Evolutionary conservation across 2,329 filamentous ascomycete genomes (phyloP).

Genomic region (Fusarium pininemorale): DNA sequence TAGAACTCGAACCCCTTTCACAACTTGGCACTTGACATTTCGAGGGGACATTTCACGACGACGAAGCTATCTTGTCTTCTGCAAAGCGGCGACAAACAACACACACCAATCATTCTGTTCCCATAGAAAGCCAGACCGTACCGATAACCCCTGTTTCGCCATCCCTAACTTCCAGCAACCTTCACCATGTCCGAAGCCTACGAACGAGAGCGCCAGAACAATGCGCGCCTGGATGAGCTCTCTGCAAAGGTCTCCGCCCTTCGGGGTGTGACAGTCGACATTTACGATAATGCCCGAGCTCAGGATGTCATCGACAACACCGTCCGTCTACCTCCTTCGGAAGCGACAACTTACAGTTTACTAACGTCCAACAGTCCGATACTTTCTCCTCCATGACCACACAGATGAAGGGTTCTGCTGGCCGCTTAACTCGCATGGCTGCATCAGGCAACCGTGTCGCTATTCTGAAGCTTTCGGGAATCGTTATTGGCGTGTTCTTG

Average conservation of each 20-base stretch:
- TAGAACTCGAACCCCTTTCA: constrained; percentile 32
- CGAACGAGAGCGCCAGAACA: constrained; percentile 90
- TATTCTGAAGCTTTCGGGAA: constrained; percentile 87
- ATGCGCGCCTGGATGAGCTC: constrained; percentile 90
- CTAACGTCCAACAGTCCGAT: constrained; percentile 68
- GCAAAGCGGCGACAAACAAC: not conserved
- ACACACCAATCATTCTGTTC: not conserved
- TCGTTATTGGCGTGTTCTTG: constrained; percentile 77
- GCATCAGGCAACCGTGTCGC: constrained; percentile 89
- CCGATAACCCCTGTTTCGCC: constrained; percentile 6
- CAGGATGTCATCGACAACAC: constrained; percentile 90
- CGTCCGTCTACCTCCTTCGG: constrained; percentile 58
- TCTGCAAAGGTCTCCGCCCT: constrained; percentile 90
- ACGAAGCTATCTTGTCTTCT: not conserved
- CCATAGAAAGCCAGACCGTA: not conserved
- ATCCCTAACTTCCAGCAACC: not conserved
- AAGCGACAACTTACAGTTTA: not conserved
- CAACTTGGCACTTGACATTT: constrained; percentile 7
- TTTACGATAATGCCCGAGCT: constrained; percentile 93
- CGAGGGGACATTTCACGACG: not conserved
- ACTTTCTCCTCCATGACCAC: constrained; percentile 90
- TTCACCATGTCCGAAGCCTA: constrained; percentile 75
- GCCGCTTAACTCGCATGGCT: constrained; percentile 88
- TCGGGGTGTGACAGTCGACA: constrained; percentile 94
- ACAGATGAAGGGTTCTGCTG: constrained; percentile 83